These are phyloP conservation scores for Penicillium ochrochloron DNA, from an alignment of 495 filamentous ascomycete species.

Conservation along the genomic window DNA sequence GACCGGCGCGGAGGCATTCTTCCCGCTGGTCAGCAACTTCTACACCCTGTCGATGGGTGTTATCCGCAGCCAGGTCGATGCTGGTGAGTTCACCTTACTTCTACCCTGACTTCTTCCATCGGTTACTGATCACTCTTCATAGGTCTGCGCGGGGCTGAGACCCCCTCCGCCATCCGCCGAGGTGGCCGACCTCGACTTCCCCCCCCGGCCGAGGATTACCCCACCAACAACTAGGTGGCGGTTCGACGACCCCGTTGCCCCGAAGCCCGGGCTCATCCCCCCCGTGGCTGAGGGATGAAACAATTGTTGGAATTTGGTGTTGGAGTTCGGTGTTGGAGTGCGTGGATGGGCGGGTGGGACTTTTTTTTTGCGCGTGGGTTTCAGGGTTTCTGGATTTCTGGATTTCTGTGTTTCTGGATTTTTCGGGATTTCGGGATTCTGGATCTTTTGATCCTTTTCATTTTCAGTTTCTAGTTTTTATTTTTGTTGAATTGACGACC, in stretches of 20 bases:
- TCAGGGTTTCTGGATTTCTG: no score
- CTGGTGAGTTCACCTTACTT: constrained; percentile 2
- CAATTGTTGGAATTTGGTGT: background rate
- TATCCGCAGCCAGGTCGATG: constrained; percentile 12
- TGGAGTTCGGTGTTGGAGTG: background rate
- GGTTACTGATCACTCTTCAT: background rate
- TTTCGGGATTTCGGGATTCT: background rate
- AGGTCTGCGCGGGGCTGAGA: background rate
- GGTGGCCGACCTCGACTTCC: background rate
- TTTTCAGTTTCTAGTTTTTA: background rate
- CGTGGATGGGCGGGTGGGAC: background rate
- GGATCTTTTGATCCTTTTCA: background rate
- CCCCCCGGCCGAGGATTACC: constrained; percentile 2
- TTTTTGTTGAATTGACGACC: background rate
- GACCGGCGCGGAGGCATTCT: constrained; percentile 17
- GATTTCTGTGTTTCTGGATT: background rate
- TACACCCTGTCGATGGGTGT: constrained; percentile 23
- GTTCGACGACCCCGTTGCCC: background rate
- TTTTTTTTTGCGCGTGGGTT: no score
- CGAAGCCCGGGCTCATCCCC: background rate
- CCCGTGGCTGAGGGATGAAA: background rate
- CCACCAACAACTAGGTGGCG: background rate
- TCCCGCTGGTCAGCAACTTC: constrained; percentile 28
- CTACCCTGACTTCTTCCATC: background rate
- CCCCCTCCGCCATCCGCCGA: background rate